Evolutionary conservation across 2,329 filamentous ascomycete genomes (phyloP).

Genomic region (Cadophora sp.): DNA sequence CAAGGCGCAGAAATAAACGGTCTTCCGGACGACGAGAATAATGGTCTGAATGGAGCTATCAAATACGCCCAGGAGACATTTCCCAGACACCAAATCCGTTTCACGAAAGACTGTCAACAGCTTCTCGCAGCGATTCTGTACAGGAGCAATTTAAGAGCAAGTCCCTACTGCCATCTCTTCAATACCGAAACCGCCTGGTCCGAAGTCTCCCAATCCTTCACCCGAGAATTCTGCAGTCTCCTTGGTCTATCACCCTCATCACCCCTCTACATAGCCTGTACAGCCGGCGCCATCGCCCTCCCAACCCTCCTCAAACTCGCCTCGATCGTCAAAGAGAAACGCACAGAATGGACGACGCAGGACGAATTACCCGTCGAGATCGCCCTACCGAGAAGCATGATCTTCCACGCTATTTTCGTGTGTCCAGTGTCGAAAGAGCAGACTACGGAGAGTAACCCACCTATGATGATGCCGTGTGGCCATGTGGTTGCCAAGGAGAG

Average conservation of each 20-base stretch:
- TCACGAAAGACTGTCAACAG: conserved; percentile 80
- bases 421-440: conserved; percentile 98
- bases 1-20: conserved; percentile 64
- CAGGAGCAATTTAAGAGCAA: conserved; percentile 73
- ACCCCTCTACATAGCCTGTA: conserved; percentile 90
- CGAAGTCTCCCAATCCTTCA: conserved; percentile 87
- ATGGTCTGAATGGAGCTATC: conserved; percentile 70
- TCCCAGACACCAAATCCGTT: conserved; percentile 73
- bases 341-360: conserved; percentile 92
- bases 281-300: conserved; percentile 89
- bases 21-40: conserved; percentile 59
- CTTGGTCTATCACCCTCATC: conserved; percentile 90
- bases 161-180: conserved; percentile 83
- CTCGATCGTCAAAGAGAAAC: conserved; percentile 84
- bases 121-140: conserved; percentile 84
- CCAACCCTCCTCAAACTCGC: conserved; percentile 90
- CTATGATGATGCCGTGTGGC: conserved; percentile 96
- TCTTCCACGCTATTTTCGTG: conserved; percentile 96
- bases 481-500: conserved; percentile 92
- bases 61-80: conserved; percentile 80
- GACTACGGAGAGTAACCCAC: conserved; percentile 88
- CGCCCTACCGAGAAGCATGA: conserved; percentile 63
- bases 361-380: conserved; percentile 87
- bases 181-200: conserved; percentile 78
- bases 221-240: conserved; percentile 90